Evolutionary conservation across 2,329 filamentous ascomycete species (phyloP), one percentile per base, ranked within the genome.

Genomic region (Aspergillus clavatus): DNA sequence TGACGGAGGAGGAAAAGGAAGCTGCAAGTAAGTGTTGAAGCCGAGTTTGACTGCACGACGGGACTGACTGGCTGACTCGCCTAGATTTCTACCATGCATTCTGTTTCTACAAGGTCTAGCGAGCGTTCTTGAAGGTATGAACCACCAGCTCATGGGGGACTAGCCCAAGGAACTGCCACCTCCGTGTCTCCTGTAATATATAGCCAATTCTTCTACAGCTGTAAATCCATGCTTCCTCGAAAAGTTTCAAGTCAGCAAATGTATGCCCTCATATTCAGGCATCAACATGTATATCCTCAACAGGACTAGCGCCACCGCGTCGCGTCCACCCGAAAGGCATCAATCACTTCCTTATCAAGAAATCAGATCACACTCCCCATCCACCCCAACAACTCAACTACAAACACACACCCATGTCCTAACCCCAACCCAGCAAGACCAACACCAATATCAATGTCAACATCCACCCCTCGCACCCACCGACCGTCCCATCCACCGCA

Each of bases 41-140:
- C 4, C 12, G n/a, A 4, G 5, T 14, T 18, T 12, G 14, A 16
- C n/a, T 35, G 3, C n/a, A 16, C 0, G 16, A 11, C 31, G 12
- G 1, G 10, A 38, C 23, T 5, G 8, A 4, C 4, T 8, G 23
- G 35, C 56, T 61, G 42, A 65, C 42, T 10, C 12, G 29, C 12
- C 24, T 29, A 61, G 75, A 74, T 58, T 95, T 97, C 62, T 97
- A 97, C 62, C 81, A 94, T 58, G 90, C 87, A 1, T 97, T 97
- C 62, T 95, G 89, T 72, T 97, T 97, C 69, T 95, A 96, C 71
- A 95, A 96, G 74, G 88, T 94, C 37, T 93, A 75, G 54, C n/a
- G n/a, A n/a, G n/a, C n/a, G n/a, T n/a, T n/a, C n/a, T 6, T 10
- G 14, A 4, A n/a, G n/a, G 11, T 14, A 38, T 14, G 21, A 8